Evolutionary conservation across 352 stramenopile genomes (phyloP).

Genomic region (Phytophthora colocasiae): DNA sequence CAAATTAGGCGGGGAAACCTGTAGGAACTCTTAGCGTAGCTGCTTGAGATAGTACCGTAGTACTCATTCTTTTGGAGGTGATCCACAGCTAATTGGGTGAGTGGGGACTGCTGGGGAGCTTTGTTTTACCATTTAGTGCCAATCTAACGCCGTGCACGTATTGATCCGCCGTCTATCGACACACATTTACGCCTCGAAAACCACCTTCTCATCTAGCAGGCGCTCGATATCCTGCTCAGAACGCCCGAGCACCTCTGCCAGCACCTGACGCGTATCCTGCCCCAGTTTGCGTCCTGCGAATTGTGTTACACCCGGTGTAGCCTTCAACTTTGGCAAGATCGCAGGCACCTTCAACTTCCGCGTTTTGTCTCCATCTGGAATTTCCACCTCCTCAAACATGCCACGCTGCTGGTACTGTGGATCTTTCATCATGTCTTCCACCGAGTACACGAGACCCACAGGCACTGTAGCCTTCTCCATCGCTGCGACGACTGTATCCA

Average conservation of each 20-base stretch:
- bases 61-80: too few relatives aligned
- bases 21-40: too few relatives aligned
- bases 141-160: neutral
- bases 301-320: conserved; percentile 64
- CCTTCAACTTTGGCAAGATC: conserved; percentile 78
- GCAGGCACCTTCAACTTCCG: conserved; percentile 69
- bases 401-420: conserved; percentile 73
- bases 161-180: neutral
- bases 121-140: too few relatives aligned
- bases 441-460: conserved; percentile 81
- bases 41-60: too few relatives aligned
- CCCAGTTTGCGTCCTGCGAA: conserved; percentile 76
- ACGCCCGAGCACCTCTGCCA: conserved; percentile 58
- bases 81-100: too few relatives aligned
- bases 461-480: conserved; percentile 70
- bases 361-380: conserved; percentile 38
- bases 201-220: conserved; percentile 61
- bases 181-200: conserved; percentile 64
- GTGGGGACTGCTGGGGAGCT: too few relatives aligned
- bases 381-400: conserved; percentile 81
- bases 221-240: conserved; percentile 64
- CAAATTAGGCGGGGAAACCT: too few relatives aligned
- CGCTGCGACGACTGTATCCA: conserved; percentile 53
- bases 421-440: conserved; percentile 81
- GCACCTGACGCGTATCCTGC: conserved; percentile 72